phyloP scores from a whole-genome alignment of 331 rosid genomes.

The Arachis monticola region DNA sequence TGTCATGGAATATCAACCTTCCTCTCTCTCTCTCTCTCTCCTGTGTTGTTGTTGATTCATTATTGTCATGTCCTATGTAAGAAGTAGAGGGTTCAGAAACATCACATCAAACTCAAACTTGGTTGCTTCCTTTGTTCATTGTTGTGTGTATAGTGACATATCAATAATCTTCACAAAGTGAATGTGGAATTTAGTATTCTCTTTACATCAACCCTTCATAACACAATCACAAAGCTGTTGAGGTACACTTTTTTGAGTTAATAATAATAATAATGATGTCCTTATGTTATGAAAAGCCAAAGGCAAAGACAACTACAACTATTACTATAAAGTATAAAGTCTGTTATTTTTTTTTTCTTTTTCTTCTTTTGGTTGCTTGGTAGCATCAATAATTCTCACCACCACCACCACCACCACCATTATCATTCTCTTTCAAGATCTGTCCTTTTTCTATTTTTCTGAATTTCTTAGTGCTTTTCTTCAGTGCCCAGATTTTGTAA shows the following conservation, averaged over 20 bases:
- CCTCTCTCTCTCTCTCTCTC: too few species aligned
- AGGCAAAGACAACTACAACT: background rate
- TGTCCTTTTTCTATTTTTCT: background rate
- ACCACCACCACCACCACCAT: background rate
- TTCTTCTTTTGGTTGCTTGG: conserved; percentile 18
- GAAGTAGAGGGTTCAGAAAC: background rate
- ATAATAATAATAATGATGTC: background rate
- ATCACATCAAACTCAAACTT: background rate
- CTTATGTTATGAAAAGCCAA: background rate
- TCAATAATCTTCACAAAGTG: background rate
- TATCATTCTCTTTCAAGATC: conserved; percentile 17
- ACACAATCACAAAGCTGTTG: background rate
- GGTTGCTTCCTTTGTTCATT: background rate
- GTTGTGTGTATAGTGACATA: background rate
- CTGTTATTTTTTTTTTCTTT: background rate
- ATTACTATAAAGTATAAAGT: background rate
- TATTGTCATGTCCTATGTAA: too few species aligned
- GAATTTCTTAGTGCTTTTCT: conserved; percentile 23
- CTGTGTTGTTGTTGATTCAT: too few species aligned
- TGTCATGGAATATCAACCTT: too few species aligned
- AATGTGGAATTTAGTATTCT: background rate
- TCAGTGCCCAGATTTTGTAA: conserved; percentile 7
- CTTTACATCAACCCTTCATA: conserved; percentile 5
- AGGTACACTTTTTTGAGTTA: background rate
- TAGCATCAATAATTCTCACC: background rate